Percentiles rank a stretch among this genome's conserved stretches.
These are phyloP conservation scores for Fusarium gaditjirri DNA, from an alignment of 2,329 filamentous ascomycete genomes.

Conservation along the genomic window DNA sequence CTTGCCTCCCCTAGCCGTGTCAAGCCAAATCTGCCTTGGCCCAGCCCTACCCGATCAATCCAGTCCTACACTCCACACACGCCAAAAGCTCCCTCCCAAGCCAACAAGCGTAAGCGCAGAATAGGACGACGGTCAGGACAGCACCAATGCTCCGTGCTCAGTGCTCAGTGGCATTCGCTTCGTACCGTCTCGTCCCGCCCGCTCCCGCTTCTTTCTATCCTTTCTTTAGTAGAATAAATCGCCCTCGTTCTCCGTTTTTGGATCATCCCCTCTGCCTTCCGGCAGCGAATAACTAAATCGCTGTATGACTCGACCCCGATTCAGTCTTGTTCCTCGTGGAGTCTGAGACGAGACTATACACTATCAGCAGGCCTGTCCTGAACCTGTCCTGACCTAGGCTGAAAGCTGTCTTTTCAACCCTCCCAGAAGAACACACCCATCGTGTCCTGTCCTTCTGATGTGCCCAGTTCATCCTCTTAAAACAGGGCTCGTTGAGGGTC, in stretches of 20 bases:
- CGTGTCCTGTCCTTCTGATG: slow-evolving; percentile 43
- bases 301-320: slow-evolving; percentile 43
- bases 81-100: slow-evolving; percentile 21
- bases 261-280: slow-evolving; percentile 10
- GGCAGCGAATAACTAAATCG: slow-evolving; percentile 20
- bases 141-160: slow-evolving; percentile 8
- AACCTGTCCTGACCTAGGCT: slow-evolving; percentile 22
- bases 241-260: slow-evolving; percentile 15
- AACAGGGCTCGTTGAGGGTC: slow-evolving; percentile 32
- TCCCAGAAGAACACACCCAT: slow-evolving; percentile 33
- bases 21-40: slow-evolving; percentile 22
- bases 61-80: slow-evolving; percentile 20
- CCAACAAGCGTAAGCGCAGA: not conserved
- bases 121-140: not conserved
- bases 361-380: slow-evolving; percentile 54
- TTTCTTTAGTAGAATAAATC: slow-evolving; percentile 14
- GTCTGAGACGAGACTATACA: slow-evolving; percentile 51
- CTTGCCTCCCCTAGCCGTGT: not conserved
- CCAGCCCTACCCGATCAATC: slow-evolving; percentile 33
- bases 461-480: slow-evolving; percentile 27
- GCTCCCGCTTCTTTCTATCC: slow-evolving; percentile 31
- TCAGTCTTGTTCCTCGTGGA: slow-evolving; percentile 47
- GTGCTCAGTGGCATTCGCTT: slow-evolving; percentile 31
- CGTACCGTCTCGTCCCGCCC: slow-evolving; percentile 45
- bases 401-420: slow-evolving; percentile 38